Base-by-base conservation (phyloP, 352 stramenopile species). In the Phytophthora ohioensis region DNA sequence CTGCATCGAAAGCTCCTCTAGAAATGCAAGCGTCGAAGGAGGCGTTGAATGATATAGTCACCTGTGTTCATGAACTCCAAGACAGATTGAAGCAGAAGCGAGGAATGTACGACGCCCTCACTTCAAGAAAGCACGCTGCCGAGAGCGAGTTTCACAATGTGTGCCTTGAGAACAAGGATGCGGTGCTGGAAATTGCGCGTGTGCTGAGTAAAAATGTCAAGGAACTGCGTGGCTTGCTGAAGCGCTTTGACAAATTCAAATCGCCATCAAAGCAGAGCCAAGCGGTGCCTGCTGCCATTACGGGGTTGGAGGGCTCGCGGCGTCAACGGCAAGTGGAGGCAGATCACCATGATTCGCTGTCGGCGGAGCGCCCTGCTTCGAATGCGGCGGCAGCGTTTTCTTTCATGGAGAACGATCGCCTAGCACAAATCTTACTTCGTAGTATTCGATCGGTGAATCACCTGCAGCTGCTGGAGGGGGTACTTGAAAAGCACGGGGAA, bases 321-420 rank as follows among this genome's bases (percentile, higher is more conserved):
- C 49, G 36, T 17, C 48, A n/a, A 5, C 43, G 57, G 31, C 68
- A 71, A 58, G 2, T 61, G 13, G 54, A 69, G 43, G 42, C 34
- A 58, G 51, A 58, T 8, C 17, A 59, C 17, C 36, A 5, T 3
- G 30, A 49, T 13, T 63, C 59, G 10, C 31, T 31, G 3, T 61
- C 73, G 39, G 30, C 34, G 4, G 64, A 57, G 9, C 41, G 48
- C 9, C 35, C 62, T 63, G 41, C 53, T 45, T 36, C 57, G 3
- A 46, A 15, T 2, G n/a, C 51, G 15, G 21, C 47, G 13, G 5
- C 64, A 31, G 64, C 15, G 2, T 92, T 85, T 57, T 83, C 67
- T 2, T 86, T 95, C 15, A 78, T 87, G 63, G 87, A 96, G 56
- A 94, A 93, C 9, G 83, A 93, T 57, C 84, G 85, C 13, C 71